These are phyloP conservation scores for Starmerella asiatica DNA, from an alignment of 805 yeast species.

Conservation along the genomic window DNA sequence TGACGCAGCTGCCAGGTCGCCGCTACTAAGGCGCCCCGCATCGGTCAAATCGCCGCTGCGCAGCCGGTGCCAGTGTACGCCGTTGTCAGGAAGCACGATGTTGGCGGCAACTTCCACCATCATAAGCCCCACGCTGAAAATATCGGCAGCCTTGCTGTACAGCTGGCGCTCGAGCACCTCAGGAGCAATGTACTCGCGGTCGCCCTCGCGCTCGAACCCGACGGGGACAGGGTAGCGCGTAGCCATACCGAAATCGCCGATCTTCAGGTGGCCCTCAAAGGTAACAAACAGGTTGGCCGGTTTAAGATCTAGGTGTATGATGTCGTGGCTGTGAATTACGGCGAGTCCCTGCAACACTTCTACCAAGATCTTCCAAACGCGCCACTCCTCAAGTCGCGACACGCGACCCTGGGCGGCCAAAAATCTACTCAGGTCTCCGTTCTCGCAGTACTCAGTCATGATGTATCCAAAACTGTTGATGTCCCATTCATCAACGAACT, in stretches of 20 bases:
- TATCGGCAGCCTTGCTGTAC: slow-evolving; percentile 86
- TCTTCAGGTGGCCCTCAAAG: slow-evolving; percentile 84
- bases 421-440: slow-evolving; percentile 76
- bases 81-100: slow-evolving; percentile 87
- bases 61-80: slow-evolving; percentile 89
- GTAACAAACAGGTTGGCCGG: slow-evolving; percentile 92
- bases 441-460: slow-evolving; percentile 91
- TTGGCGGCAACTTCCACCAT: slow-evolving; percentile 94
- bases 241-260: slow-evolving; percentile 96
- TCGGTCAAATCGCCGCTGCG: slow-evolving; percentile 91
- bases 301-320: slow-evolving; percentile 79
- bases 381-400: slow-evolving; percentile 81
- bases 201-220: slow-evolving; percentile 86
- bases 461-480: slow-evolving; percentile 58
- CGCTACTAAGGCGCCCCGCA: slow-evolving; percentile 68
- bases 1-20: slow-evolving; percentile 37
- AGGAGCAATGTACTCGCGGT: slow-evolving; percentile 94
- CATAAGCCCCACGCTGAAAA: slow-evolving; percentile 85
- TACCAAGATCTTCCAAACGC: slow-evolving; percentile 90
- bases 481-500: slow-evolving; percentile 79
- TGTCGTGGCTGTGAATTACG: slow-evolving; percentile 63
- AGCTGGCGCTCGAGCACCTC: slow-evolving; percentile 72
- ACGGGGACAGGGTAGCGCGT: slow-evolving; percentile 50
- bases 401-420: slow-evolving; percentile 62
- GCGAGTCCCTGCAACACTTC: slow-evolving; percentile 66